Evolutionary conservation across 495 filamentous ascomycete species (phyloP).

Genomic region (Beverwykella pulmonaria): DNA sequence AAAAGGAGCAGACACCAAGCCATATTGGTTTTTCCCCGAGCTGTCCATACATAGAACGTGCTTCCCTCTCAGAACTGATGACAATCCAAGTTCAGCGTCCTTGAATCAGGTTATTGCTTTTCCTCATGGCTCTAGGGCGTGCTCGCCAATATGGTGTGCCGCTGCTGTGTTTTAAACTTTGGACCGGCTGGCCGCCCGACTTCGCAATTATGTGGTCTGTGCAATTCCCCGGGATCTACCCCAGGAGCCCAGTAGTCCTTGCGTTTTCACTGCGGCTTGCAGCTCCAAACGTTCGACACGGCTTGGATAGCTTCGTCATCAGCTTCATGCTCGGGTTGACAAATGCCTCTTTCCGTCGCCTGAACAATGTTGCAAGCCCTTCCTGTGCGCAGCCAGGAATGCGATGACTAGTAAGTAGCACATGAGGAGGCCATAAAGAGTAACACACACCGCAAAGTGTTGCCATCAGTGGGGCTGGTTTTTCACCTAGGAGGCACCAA

Average conservation of each 20-base stretch:
- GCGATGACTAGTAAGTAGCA: background rate
- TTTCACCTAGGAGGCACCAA: background rate
- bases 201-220: background rate
- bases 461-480: constrained; percentile 13
- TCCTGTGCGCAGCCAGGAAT: background rate
- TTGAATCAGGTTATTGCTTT: constrained; percentile 9
- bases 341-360: background rate
- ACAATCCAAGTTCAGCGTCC: background rate
- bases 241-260: constrained; percentile 16
- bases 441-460: background rate
- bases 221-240: constrained; percentile 27
- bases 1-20: constrained; percentile 2
- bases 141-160: background rate
- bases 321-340: constrained; percentile 3
- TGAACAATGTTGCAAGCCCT: background rate
- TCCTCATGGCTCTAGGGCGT: constrained; percentile 2
- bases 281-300: constrained; percentile 31
- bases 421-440: background rate
- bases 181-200: background rate
- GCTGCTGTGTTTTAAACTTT: background rate
- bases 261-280: constrained; percentile 23
- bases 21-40: background rate
- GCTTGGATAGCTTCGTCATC: constrained; percentile 21
- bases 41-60: background rate
- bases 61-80: background rate